These are phyloP conservation scores for Fusarium compactum DNA, from an alignment of 2,329 filamentous ascomycete species.

Conservation along the genomic window DNA sequence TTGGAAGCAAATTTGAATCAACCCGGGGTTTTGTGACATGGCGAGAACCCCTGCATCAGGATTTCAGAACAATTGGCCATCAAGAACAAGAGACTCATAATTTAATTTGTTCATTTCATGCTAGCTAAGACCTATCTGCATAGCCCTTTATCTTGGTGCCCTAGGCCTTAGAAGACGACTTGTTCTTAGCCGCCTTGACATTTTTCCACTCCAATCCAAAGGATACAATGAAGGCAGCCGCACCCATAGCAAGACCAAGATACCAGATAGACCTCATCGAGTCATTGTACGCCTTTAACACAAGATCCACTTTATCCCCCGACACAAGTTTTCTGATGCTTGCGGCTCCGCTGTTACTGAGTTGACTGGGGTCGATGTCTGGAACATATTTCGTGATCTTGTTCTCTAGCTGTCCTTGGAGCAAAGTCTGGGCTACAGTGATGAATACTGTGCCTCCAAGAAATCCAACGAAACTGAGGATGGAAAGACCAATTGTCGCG, in stretches of 20 bases:
- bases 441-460: slow-evolving; percentile 25
- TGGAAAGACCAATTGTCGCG: slow-evolving; percentile 6
- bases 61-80: too few relatives aligned
- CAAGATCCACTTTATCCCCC: background rate
- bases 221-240: background rate
- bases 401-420: slow-evolving; percentile 4
- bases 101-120: too few relatives aligned
- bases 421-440: slow-evolving; percentile 20
- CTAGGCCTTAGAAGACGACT: background rate
- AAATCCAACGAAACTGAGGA: slow-evolving; percentile 14
- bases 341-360: slow-evolving; percentile 14
- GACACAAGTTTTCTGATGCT: slow-evolving; percentile 7
- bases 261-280: slow-evolving; percentile 25
- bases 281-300: slow-evolving; percentile 18
- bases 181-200: slow-evolving; percentile 2
- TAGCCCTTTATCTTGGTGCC: background rate
- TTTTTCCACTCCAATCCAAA: slow-evolving; percentile 27
- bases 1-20: too few relatives aligned
- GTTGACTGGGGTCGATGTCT: background rate
- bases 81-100: too few relatives aligned
- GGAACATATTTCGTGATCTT: background rate
- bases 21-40: background rate
- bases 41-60: too few relatives aligned
- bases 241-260: slow-evolving; percentile 6
- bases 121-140: background rate